A percentile compares a stretch with the other conserved stretches of the same genome.
Evolutionary conservation across 768 basidiomycete species (phyloP).

Genomic region (Lanmaoa rubissima): DNA sequence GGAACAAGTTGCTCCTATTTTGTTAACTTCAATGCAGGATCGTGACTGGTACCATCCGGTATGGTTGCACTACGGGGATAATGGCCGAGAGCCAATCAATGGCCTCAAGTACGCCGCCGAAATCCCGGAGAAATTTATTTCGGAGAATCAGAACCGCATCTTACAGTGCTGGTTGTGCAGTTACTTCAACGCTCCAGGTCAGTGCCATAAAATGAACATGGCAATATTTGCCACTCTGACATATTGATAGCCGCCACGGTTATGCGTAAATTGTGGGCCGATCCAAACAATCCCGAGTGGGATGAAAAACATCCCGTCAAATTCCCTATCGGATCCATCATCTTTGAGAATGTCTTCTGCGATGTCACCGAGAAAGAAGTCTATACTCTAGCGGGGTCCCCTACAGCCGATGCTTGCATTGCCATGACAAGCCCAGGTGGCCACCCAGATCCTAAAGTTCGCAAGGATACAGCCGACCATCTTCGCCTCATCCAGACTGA

Average conservation of each 20-base stretch:
- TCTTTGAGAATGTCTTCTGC: not conserved
- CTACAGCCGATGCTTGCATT: not conserved
- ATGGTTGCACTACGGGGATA: not conserved
- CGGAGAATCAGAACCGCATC: not conserved
- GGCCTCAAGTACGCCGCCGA: not conserved
- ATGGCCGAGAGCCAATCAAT: not conserved
- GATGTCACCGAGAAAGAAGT: not conserved
- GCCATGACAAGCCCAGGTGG: too few species aligned
- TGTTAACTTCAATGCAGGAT: not conserved
- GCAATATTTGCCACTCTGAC: not conserved
- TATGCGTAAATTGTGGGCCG: not conserved
- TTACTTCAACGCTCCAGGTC: not conserved
- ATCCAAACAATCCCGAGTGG: not conserved
- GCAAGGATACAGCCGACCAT: not conserved
- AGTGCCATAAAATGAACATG: not conserved
- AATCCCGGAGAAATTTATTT: not conserved
- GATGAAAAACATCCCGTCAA: not conserved
- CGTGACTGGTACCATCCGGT: not conserved
- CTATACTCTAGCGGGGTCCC: not conserved
- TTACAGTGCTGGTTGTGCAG: not conserved
- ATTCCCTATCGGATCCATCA: not conserved
- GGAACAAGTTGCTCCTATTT: not conserved
- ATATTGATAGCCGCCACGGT: not conserved
- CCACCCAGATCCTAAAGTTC: not conserved
- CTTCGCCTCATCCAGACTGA: constrained; percentile 1